phyloP scores from a whole-genome alignment of 1,284 basidiomycete species.

The Termitomyces sp. region DNA sequence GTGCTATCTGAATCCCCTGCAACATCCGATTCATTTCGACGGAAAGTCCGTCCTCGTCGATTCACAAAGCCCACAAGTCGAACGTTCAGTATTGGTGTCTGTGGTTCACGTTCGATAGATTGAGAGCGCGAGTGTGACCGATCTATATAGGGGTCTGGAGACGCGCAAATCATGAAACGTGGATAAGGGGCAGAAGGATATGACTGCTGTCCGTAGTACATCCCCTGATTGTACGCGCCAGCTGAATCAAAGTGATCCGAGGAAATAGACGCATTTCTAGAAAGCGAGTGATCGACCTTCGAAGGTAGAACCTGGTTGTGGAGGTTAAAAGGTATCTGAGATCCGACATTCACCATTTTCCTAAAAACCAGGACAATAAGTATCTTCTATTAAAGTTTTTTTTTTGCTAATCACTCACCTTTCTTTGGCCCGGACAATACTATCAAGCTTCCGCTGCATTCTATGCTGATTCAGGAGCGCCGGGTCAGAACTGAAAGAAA shows the following conservation, averaged over 20 bases:
- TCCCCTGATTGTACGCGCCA: conserved; percentile 12
- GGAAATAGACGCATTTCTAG: conserved; percentile 33
- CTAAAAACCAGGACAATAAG: conserved; percentile 28
- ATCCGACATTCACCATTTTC: conserved; percentile 69
- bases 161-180: conserved; percentile 8
- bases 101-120: conserved; percentile 2
- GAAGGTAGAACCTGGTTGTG: conserved; percentile 42
- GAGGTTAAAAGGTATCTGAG: conserved; percentile 62
- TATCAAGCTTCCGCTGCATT: conserved; percentile 49
- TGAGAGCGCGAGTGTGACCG: conserved; percentile 10
- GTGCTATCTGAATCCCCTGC: conserved; percentile 14
- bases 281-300: conserved; percentile 32
- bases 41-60: conserved; percentile 15
- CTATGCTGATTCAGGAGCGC: conserved; percentile 44
- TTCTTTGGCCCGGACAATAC: conserved; percentile 60
- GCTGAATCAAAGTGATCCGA: conserved; percentile 18
- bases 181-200: conserved; percentile 10
- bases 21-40: conserved; percentile 3
- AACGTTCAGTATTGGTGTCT: conserved; percentile 26
- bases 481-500: conserved; percentile 20
- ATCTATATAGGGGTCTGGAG: conserved; percentile 8
- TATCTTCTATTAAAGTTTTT: background rate
- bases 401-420: conserved; percentile 37
- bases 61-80: conserved; percentile 27
- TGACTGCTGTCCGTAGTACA: conserved; percentile 2